A percentile compares a stretch with the other conserved stretches of the same genome.
Evolutionary conservation across 2,329 filamentous ascomycete genomes (phyloP).

Genomic region (Drechslerella stenobrocha): DNA sequence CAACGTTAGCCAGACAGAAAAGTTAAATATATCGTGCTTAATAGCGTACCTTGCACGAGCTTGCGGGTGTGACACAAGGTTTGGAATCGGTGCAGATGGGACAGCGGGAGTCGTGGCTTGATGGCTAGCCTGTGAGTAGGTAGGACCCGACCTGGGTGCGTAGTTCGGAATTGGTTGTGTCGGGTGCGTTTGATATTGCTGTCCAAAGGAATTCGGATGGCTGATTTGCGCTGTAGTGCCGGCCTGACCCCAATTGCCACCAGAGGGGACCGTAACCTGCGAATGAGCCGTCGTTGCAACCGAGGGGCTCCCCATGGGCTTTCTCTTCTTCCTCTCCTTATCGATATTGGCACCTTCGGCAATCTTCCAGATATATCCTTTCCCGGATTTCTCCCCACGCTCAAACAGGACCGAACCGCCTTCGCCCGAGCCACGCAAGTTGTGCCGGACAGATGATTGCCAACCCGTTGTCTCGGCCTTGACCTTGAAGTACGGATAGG

Average conservation of each 20-base stretch:
- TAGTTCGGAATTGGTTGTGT: conserved; percentile 3
- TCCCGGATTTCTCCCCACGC: conserved; percentile 61
- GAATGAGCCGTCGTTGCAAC: conserved; percentile 7
- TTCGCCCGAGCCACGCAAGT: conserved; percentile 56
- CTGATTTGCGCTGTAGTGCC: conserved; percentile 11
- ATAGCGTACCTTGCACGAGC: not conserved
- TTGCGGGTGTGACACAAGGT: not conserved
- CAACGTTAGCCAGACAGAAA: not conserved
- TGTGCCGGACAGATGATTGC: conserved; percentile 67
- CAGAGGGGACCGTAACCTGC: conserved; percentile 16
- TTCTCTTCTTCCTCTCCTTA: conserved; percentile 61
- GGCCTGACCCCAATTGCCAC: conserved; percentile 27
- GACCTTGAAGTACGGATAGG: conserved; percentile 65
- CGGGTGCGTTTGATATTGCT: conserved; percentile 32
- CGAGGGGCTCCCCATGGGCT: conserved; percentile 17
- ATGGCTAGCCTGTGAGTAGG: conserved; percentile 3
- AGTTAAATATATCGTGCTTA: not conserved
- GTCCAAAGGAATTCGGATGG: conserved; percentile 19
- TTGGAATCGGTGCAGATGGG: conserved; percentile 1
- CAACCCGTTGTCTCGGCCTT: conserved; percentile 62
- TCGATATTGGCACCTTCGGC: conserved; percentile 62
- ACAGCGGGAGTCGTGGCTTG: conserved; percentile 10
- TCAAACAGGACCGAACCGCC: conserved; percentile 61
- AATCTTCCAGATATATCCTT: conserved; percentile 64
- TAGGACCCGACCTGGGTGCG: not conserved